Conservation (phyloP, 148 eudicot species). For the Amaranthus palmeri region DNA sequence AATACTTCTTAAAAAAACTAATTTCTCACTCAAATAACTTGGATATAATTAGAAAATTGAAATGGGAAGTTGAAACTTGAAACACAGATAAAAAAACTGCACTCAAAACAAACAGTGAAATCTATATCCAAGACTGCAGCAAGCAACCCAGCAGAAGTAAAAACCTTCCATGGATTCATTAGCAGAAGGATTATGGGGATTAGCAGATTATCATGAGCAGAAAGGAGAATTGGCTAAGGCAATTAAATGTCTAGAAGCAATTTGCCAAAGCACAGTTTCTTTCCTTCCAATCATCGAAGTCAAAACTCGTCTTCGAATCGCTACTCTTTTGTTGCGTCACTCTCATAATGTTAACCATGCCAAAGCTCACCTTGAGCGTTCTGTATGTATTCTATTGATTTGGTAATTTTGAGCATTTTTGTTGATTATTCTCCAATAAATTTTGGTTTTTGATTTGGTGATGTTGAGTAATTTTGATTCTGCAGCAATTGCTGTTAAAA, state of each 20-base stretch:
- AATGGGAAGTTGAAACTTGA: too few relatives aligned
- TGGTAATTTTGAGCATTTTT: neutral
- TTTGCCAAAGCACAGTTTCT: conserved; percentile 75
- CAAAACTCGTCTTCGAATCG: conserved; percentile 83
- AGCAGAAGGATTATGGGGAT: conserved; percentile 88
- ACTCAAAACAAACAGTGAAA: too few relatives aligned
- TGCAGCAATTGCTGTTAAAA: conserved; percentile 93
- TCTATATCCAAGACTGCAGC: too few relatives aligned
- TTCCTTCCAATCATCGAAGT: conserved; percentile 83
- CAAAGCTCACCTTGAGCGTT: conserved; percentile 86
- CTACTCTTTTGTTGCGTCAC: conserved; percentile 63
- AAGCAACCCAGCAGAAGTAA: neutral
- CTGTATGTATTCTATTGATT: conserved; percentile 32
- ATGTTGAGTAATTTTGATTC: neutral
- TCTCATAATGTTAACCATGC: conserved; percentile 82
- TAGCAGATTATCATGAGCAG: conserved; percentile 76
- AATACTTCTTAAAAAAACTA: too few relatives aligned
- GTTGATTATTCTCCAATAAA: neutral
- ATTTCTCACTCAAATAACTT: too few relatives aligned
- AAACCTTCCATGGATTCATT: conserved; percentile 51
- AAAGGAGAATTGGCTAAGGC: conserved; percentile 56
- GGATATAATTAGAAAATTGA: too few relatives aligned
- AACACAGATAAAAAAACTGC: too few relatives aligned
- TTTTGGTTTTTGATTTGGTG: neutral
- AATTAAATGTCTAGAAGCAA: conserved; percentile 80